Base-by-base conservation (phyloP, 306 rosid species). In the Lathyrus sativus region DNA sequence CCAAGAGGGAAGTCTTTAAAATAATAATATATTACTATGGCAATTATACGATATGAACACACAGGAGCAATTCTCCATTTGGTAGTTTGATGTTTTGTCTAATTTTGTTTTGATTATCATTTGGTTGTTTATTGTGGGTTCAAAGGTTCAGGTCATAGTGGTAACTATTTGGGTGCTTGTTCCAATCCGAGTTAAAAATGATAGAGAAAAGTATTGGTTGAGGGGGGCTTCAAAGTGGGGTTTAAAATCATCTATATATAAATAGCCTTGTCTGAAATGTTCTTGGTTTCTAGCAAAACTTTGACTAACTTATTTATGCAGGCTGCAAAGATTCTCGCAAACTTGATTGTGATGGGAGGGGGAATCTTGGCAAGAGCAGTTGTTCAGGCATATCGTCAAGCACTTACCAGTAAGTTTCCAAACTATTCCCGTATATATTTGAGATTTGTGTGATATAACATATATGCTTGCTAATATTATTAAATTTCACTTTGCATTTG, bases 271-370 rank as follows among this genome's bases (percentile, higher is more conserved):
- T 57, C 22, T 63, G 71, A 26, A 51, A 26, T 17, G n/a, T 14
- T 61, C 13, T 35, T 18, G 22, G 22, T 48, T 18, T 43, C 19
- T 24, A 7, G 14, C 35, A 3, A 49, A 74, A 56, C 22, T 14
- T 31, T 35, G 51, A 48, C 17, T 17, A 42, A 31, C 15, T 22
- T 41, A 3, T 80, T 43, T 77, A 24, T 74, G 51, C 95, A 91
- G 98, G 98, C 96, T 68, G 80, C 95, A 18, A 91, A 81, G 87
- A 78, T 91, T 82, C 87, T 91, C 29, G 95, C 91, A 5, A 91
- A 87, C 77, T 79, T 91, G 61, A 55, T 91, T 54, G 88, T 91
- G 54, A 82, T 85, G 89, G 96, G 98, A 4, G 87, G 91, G 57
- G 86, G 89, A 62, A 83, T 89, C 62, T 69, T 91, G 83, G 95